A percentile compares a stretch with the other conserved stretches of the same genome.
phyloP scores from a whole-genome alignment of 148 eudicot species.

The Vaccinium macrocarpon region DNA sequence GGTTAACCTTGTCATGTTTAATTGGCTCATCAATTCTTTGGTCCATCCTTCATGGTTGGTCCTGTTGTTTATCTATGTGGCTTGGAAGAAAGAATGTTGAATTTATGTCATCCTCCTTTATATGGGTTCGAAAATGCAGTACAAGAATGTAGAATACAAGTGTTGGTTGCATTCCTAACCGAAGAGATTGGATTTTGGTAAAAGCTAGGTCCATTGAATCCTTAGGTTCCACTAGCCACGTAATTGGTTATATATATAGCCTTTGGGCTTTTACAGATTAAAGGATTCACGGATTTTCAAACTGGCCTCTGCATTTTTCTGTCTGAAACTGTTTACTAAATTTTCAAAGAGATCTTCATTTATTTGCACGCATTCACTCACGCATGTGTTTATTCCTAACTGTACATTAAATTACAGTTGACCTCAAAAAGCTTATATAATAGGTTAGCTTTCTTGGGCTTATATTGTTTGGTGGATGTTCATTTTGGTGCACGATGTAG shows the following conservation, averaged over 20 bases:
- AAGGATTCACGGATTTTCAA: background rate
- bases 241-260: background rate
- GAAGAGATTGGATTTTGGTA: background rate
- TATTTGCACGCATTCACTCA: background rate
- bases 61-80: background rate
- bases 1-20: background rate
- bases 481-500: constrained; percentile 1
- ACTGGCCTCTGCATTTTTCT: background rate
- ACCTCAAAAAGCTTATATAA: background rate
- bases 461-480: background rate
- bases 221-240: background rate
- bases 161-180: background rate
- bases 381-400: background rate
- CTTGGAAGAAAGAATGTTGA: background rate
- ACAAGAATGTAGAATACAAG: background rate
- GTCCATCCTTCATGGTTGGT: background rate
- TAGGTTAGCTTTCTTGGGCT: background rate
- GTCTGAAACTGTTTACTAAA: background rate
- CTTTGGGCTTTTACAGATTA: background rate
- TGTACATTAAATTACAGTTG: background rate
- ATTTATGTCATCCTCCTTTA: background rate
- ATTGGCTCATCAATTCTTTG: background rate
- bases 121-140: background rate
- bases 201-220: background rate
- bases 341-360: background rate